Base-by-base conservation (phyloP, 164 flowering plant species). In the Umbilicus rupestris region DNA sequence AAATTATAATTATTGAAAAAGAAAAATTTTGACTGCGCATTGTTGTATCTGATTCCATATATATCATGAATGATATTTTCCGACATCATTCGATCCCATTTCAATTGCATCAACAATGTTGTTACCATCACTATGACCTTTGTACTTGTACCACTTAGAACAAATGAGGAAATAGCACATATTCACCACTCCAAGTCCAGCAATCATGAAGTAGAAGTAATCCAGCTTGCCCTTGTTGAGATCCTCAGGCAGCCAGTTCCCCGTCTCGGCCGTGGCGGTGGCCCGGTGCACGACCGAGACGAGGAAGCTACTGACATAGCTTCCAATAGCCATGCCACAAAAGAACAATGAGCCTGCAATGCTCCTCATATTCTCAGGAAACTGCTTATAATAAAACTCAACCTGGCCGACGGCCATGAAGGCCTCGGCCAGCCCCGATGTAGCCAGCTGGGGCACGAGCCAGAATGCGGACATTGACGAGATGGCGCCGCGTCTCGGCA, bases 331-430 rank as follows among this genome's bases (percentile, higher is more conserved):
- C 55, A 76, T 47, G 11, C 72, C 77, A n/a, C 65, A 52, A 29
- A 69, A 75, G 66, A 66, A 71, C n/a, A 78, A 49, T 11, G 77
- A 72, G 14, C 65, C 68, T 20, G 62, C 77, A 47, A 78, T 65
- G 76, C 81, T 78, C 55, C 78, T 72, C 80, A 75, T 78, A 68
- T 75, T 74, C 58, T 78, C 80, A 0, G 76, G 76, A 69, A 74
- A 74, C 67, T 74, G 70, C 46, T 67, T 66, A 63, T 74, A 74
- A 64, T 66, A 74, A 22, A 74, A 70, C 63, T 75, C 78, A 7
- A 60, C 65, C 28, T 65, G 69, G 3, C 70, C 78, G 1, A 75
- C 50, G 6, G 67, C 29, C 26, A 71, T 68, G 31, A 75, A 69
- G 4, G 72, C 74, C 35, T 72, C 74, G 10, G 72, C 52, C 14